These are phyloP conservation scores for Penicillium corylophilum DNA, from an alignment of 2,329 filamentous ascomycete species.

Conservation along the genomic window DNA sequence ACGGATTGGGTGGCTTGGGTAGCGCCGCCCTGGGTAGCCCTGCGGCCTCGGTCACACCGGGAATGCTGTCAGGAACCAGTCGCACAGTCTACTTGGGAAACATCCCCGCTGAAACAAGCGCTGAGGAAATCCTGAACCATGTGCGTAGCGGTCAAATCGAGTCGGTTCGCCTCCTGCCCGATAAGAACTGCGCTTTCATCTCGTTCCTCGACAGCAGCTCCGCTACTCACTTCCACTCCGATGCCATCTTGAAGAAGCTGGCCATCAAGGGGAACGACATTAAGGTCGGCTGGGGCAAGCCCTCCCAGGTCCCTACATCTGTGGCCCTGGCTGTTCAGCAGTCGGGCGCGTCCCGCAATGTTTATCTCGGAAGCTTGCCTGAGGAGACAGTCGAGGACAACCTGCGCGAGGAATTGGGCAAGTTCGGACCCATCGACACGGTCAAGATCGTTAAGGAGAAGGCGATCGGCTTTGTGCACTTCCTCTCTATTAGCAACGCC, in stretches of 20 bases:
- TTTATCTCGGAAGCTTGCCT: constrained; percentile 89
- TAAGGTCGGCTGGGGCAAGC: constrained; percentile 99
- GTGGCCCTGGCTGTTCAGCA: constrained; percentile 97
- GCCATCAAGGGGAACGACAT: constrained; percentile 98
- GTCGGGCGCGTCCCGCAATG: constrained; percentile 92
- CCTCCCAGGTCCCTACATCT: constrained; percentile 94
- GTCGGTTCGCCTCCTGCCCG: constrained; percentile 91
- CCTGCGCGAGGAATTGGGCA: constrained; percentile 88
- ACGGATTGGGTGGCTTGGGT: constrained; percentile 65
- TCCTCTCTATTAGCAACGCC: constrained; percentile 93
- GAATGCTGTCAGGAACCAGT: constrained; percentile 84
- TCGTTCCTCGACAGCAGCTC: constrained; percentile 98
- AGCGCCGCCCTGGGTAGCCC: constrained; percentile 62
- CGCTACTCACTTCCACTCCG: constrained; percentile 97
- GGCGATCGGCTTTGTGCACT: constrained; percentile 96
- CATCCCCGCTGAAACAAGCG: constrained; percentile 94
- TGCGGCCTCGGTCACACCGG: constrained; percentile 73
- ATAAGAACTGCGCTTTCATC: constrained; percentile 99
- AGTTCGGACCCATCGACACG: constrained; percentile 95
- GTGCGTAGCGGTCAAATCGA: constrained; percentile 98
- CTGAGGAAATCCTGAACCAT: constrained; percentile 94
- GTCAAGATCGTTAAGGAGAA: constrained; percentile 98
- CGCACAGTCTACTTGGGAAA: constrained; percentile 97
- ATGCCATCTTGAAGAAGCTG: constrained; percentile 99
- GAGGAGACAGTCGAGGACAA: constrained; percentile 91